phyloP scores from a whole-genome alignment of 2,329 filamentous ascomycete genomes.

The Lachnum nothofagi region DNA sequence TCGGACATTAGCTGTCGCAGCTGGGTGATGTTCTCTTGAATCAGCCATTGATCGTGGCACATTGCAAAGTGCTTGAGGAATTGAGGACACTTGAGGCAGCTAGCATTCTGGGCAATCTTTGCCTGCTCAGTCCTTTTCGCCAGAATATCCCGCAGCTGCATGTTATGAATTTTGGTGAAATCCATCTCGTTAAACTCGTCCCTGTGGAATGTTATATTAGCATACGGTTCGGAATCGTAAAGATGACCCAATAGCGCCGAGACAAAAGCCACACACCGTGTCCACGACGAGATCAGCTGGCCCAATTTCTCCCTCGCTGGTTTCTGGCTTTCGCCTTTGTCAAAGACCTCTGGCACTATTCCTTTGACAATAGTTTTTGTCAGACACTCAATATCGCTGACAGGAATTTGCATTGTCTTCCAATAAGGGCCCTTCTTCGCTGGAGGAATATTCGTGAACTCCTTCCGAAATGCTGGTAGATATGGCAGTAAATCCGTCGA shows the following conservation, averaged over 20 bases:
- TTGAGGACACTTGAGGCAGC: conserved; percentile 64
- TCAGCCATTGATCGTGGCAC: conserved; percentile 94
- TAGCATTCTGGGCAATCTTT: conserved; percentile 55
- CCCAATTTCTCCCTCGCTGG: conserved; percentile 64
- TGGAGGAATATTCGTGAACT: conserved; percentile 64
- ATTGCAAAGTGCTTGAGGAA: conserved; percentile 93
- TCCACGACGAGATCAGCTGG: conserved; percentile 69
- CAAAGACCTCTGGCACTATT: conserved; percentile 56
- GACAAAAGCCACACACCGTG: too few relatives aligned
- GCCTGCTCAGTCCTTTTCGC: conserved; percentile 64
- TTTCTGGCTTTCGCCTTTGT: conserved; percentile 44
- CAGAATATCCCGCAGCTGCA: conserved; percentile 74
- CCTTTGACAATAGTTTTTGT: conserved; percentile 61
- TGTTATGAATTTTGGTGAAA: conserved; percentile 73
- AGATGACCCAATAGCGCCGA: too few relatives aligned
- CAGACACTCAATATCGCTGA: conserved; percentile 78
- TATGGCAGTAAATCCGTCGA: conserved; percentile 85
- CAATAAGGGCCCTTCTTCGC: conserved; percentile 61
- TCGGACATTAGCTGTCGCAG: conserved; percentile 87
- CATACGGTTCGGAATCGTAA: too few relatives aligned
- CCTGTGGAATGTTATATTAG: too few relatives aligned
- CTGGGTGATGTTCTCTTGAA: conserved; percentile 86
- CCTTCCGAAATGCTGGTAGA: conserved; percentile 61
- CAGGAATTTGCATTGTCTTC: conserved; percentile 63
- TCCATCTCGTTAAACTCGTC: conserved; percentile 80